phyloP scores from a whole-genome alignment of 2,329 filamentous ascomycete species.

The Aspergillus sp. region DNA sequence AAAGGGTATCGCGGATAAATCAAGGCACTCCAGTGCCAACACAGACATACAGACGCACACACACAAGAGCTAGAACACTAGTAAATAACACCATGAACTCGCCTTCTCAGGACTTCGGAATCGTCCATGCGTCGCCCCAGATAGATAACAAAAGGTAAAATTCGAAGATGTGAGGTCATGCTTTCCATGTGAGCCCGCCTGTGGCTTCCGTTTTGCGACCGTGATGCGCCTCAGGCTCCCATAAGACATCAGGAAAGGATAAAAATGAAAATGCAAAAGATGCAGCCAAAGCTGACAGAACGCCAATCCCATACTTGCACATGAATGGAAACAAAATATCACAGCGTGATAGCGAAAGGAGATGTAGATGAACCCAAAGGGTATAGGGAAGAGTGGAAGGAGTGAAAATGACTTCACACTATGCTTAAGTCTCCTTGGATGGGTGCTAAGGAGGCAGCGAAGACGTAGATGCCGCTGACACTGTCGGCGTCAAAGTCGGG shows the following conservation, averaged over 20 bases:
- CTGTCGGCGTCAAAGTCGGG: constrained; percentile 37
- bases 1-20: constrained; percentile 32
- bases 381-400: neutral
- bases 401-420: neutral
- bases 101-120: neutral
- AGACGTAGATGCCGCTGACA: constrained; percentile 39
- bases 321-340: constrained; percentile 13
- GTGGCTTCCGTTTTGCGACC: constrained; percentile 14
- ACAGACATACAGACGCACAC: constrained; percentile 12
- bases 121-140: constrained; percentile 9
- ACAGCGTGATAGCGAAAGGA: constrained; percentile 6
- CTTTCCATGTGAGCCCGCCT: constrained; percentile 14
- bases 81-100: constrained; percentile 2
- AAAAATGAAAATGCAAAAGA: constrained; percentile 15
- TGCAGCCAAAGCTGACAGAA: constrained; percentile 16
- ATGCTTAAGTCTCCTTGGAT: neutral
- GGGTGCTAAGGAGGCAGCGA: constrained; percentile 24
- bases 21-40: constrained; percentile 20
- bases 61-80: constrained; percentile 6
- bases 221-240: constrained; percentile 14
- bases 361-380: neutral
- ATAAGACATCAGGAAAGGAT: constrained; percentile 12
- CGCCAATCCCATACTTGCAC: constrained; percentile 25
- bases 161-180: constrained; percentile 10
- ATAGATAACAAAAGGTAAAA: constrained; percentile 12